A percentile compares a stretch with the other conserved stretches of the same genome.
Evolutionary conservation across 2,329 filamentous ascomycete genomes (phyloP).

Genomic region (Pyrenochaeta sp.): DNA sequence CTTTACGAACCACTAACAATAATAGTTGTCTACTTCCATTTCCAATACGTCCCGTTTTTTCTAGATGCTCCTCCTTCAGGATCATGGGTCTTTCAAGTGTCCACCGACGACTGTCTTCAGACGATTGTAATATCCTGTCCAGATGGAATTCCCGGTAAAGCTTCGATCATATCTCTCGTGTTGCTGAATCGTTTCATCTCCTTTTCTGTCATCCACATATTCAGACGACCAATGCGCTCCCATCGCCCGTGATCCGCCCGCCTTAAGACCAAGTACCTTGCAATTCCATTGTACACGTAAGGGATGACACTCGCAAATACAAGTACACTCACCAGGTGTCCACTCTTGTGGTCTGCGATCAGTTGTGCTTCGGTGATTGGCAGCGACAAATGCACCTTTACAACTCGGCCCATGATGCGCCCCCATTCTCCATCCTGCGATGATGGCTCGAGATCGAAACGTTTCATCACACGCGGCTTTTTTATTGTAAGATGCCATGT

Average conservation of each 20-base stretch:
- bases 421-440: not conserved
- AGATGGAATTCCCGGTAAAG: not conserved
- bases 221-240: conserved; percentile 5
- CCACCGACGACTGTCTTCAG: too few species aligned
- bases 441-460: not conserved
- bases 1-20: too few species aligned
- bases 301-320: conserved; percentile 8
- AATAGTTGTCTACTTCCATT: too few species aligned
- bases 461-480: conserved; percentile 3
- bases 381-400: conserved; percentile 3
- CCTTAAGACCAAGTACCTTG: conserved; percentile 1
- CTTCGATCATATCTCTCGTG: not conserved
- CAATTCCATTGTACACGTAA: conserved; percentile 5
- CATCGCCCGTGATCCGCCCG: conserved; percentile 2
- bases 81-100: too few species aligned
- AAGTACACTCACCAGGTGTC: conserved; percentile 1
- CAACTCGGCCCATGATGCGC: not conserved
- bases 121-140: not conserved
- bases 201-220: conserved; percentile 7
- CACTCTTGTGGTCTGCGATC: not conserved
- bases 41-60: too few species aligned
- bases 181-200: not conserved
- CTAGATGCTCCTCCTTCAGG: too few species aligned
- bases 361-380: conserved; percentile 5
- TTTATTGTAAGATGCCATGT: conserved; percentile 3